Percentiles rank a stretch among this genome's conserved stretches.
Conservation (phyloP, 1,284 basidiomycete genomes). For the Phylloporus gajari region DNA sequence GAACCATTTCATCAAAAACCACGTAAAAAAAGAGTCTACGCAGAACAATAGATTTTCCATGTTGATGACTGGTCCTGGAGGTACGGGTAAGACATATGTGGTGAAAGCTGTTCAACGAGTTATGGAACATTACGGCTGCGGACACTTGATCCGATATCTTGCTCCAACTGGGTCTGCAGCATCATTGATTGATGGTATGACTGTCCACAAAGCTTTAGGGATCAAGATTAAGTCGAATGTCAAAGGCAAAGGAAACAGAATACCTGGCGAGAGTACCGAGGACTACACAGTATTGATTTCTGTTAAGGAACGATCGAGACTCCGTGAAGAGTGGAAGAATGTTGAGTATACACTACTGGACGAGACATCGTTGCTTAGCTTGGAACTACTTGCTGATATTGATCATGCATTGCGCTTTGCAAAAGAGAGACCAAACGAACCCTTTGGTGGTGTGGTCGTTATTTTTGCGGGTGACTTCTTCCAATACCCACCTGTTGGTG, state of each 20-base stretch:
- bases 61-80: slow-evolving; percentile 13
- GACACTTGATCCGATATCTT: slow-evolving; percentile 8
- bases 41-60: not conserved
- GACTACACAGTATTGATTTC: not conserved
- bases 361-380: not conserved
- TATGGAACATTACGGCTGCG: slow-evolving; percentile 1
- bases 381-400: slow-evolving; percentile 13
- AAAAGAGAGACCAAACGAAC: slow-evolving; percentile 14
- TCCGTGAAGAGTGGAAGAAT: slow-evolving; percentile 16
- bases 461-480: slow-evolving; percentile 32
- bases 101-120: not conserved
- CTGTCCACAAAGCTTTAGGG: slow-evolving; percentile 4
- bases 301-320: not conserved
- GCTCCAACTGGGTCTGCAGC: slow-evolving; percentile 9
- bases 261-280: not conserved
- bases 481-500: slow-evolving; percentile 37
- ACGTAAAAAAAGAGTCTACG: no score
- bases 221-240: slow-evolving; percentile 14
- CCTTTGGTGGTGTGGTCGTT: slow-evolving; percentile 16
- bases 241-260: no score
- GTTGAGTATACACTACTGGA: not conserved
- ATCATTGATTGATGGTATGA: slow-evolving; percentile 10
- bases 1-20: not conserved
- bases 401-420: slow-evolving; percentile 30
- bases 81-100: slow-evolving; percentile 8